Percentiles rank a stretch among this genome's conserved stretches.
Evolutionary conservation across 2,329 filamentous ascomycete genomes (phyloP).

Genomic region (Atkinsonella texensis): DNA sequence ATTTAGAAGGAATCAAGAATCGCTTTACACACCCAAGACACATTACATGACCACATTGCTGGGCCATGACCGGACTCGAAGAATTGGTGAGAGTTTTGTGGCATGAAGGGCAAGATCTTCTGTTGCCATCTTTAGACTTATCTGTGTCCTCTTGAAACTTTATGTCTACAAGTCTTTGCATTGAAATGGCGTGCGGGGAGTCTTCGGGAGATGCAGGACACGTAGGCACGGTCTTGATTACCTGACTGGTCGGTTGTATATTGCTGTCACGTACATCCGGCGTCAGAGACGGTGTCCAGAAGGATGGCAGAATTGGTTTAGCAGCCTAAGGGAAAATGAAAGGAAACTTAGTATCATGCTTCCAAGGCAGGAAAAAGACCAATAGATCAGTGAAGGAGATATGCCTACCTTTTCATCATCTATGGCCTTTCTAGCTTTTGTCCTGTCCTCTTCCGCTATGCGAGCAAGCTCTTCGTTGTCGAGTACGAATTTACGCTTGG

Average conservation of each 20-base stretch:
- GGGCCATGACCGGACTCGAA: constrained; percentile 69
- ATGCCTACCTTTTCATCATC: constrained; percentile 55
- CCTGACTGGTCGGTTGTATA: constrained; percentile 44
- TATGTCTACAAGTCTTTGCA: constrained; percentile 66
- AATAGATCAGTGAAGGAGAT: background rate
- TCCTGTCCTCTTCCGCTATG: constrained; percentile 57
- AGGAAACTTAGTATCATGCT: constrained; percentile 8
- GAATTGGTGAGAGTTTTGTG: constrained; percentile 72
- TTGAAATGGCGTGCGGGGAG: constrained; percentile 59
- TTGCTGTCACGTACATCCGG: constrained; percentile 38
- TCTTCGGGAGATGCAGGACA: constrained; percentile 64
- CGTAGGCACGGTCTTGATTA: constrained; percentile 53
- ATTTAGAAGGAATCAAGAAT: constrained; percentile 56
- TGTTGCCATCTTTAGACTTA: constrained; percentile 29
- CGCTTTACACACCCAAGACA: constrained; percentile 76
- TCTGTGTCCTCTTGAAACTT: constrained; percentile 62
- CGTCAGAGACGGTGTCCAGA: constrained; percentile 84
- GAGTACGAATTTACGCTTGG: constrained; percentile 62
- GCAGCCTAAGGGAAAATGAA: constrained; percentile 42
- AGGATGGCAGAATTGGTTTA: constrained; percentile 65
- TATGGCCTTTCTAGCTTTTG: constrained; percentile 56
- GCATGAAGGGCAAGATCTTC: constrained; percentile 66
- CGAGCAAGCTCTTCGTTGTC: constrained; percentile 64
- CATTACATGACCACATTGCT: constrained; percentile 83
- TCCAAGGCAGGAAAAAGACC: background rate